Percentiles rank a stretch among this genome's conserved stretches.
These are phyloP conservation scores for Naegleria lovaniensis DNA, from an alignment of 208 protist genomes.

Conservation along the genomic window DNA sequence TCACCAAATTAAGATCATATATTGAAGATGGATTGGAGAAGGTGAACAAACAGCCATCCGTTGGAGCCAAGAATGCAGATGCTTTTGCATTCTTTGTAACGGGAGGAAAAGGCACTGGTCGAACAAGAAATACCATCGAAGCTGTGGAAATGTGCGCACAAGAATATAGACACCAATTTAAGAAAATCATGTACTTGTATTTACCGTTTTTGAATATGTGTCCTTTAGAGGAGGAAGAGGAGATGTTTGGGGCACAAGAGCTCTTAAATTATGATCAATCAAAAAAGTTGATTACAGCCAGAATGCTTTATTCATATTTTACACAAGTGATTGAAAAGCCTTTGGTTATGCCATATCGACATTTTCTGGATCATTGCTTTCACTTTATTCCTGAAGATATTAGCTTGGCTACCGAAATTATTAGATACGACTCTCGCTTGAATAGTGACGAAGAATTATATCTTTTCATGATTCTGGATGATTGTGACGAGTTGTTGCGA, in stretches of 20 bases:
- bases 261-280: background rate
- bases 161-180: background rate
- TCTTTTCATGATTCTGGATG: background rate
- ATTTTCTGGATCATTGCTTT: background rate
- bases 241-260: background rate
- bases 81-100: background rate
- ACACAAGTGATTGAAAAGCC: background rate
- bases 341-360: background rate
- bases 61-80: background rate
- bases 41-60: background rate
- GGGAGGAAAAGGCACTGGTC: background rate
- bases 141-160: background rate
- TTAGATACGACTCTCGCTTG: background rate
- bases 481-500: background rate
- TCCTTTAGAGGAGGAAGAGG: background rate
- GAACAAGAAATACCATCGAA: background rate
- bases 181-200: background rate
- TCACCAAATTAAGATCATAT: background rate
- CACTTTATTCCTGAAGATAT: background rate
- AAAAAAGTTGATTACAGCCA: background rate
- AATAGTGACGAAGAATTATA: background rate
- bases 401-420: background rate
- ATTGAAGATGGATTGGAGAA: background rate
- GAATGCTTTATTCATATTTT: background rate
- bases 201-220: background rate